Base-by-base conservation (phyloP, 805 yeast species). In the Candida alai region DNA sequence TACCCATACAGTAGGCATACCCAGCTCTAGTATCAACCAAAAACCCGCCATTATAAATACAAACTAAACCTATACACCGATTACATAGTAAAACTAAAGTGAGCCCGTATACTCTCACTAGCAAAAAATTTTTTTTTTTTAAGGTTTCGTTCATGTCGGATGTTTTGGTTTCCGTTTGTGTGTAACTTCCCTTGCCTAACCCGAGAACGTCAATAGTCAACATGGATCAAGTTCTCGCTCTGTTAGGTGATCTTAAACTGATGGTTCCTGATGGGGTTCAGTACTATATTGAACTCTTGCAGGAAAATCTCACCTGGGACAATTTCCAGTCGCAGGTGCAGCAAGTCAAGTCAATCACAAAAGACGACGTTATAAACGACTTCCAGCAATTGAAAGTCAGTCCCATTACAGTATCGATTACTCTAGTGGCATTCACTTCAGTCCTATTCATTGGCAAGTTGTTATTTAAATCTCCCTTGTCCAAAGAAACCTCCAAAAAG, bases 361-460 rank as follows among this genome's bases (percentile, higher is more conserved):
- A 23, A 32, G 33, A 41, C 33, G 54, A 56, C n/a, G 38, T 63
- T 10, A 37, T 59, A 17, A 21, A 40, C n/a, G 70, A 64, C 34
- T 47, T 64, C 34, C 41, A 42, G 24, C 37, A 48, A 7, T 47
- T 62, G 24, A 56, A 51, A 31, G 39, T 55, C 12, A 60, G 64
- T 1, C 58, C 67, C 4, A 51, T 56, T 19, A 65, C 71, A 2
- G 51, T 59, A 6, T 47, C 69, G 0, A 34, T 60, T 28, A 49
- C 59, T 11, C 37, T 62, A 12, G 46, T 60, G 12, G 49, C 58
- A 6, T 40, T 52, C n/a, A 49, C 60, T n/a, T 47, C 65, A 2
- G 35, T 56, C 8, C 21, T 59, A 3, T 27, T 62, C 6, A 34
- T 60, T 5, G 42, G 52, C 5, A 42, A 44, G 24, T 32, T 54